phyloP scores from a whole-genome alignment of 768 basidiomycete species.

The Chalciporus piperatus region DNA sequence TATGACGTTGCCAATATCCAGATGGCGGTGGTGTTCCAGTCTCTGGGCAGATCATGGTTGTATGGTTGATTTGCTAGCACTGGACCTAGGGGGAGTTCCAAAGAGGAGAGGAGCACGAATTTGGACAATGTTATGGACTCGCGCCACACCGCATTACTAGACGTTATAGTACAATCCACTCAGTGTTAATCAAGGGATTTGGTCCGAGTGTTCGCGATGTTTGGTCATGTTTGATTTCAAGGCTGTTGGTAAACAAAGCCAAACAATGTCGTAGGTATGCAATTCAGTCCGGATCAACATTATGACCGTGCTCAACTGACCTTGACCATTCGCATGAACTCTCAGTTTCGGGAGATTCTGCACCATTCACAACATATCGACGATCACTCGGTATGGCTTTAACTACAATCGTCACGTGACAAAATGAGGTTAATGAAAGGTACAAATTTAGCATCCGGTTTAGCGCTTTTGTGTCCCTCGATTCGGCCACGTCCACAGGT shows the following conservation, averaged over 20 bases:
- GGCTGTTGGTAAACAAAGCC: not conserved
- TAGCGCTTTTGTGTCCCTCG: not conserved
- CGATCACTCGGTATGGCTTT: not conserved
- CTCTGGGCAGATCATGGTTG: constrained; percentile 6
- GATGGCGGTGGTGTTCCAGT: constrained; percentile 12
- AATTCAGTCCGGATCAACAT: not conserved
- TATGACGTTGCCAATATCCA: constrained; percentile 57
- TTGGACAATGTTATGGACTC: too few species aligned
- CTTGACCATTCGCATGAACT: not conserved
- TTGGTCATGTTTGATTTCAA: constrained; percentile 8
- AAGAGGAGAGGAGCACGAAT: not conserved
- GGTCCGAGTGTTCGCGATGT: not conserved
- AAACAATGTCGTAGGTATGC: not conserved
- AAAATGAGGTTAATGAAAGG: too few species aligned
- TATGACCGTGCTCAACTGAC: not conserved
- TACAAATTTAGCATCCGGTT: not conserved
- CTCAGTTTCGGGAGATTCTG: not conserved
- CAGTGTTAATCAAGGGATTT: too few species aligned
- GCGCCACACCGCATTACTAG: too few species aligned
- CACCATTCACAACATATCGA: not conserved
- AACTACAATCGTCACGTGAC: constrained; percentile 4
- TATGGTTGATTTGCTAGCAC: not conserved
- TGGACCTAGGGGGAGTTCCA: not conserved
- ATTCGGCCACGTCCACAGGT: not conserved
- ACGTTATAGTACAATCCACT: too few species aligned